Conservation (phyloP, 345 rosid species). For the Murraya koenigii region DNA sequence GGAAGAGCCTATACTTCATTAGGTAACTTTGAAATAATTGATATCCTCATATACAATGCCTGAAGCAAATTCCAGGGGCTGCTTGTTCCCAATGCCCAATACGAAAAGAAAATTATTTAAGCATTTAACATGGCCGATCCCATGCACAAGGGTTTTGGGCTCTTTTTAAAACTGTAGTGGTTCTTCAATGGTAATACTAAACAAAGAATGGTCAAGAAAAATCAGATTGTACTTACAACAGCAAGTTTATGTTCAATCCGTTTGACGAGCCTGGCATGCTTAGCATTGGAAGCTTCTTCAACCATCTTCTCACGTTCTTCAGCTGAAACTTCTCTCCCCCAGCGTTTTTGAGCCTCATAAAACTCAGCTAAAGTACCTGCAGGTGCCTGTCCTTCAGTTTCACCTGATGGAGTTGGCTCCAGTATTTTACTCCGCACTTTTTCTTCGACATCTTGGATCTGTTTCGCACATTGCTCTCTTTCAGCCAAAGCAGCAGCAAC, state of each 20-base stretch:
- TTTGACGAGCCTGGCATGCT: slow-evolving; percentile 61
- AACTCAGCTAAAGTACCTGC: slow-evolving; percentile 97
- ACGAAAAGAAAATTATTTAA: neutral
- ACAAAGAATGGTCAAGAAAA: neutral
- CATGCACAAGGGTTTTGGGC: neutral
- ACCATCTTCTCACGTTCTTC: slow-evolving; percentile 87
- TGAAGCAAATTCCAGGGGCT: neutral
- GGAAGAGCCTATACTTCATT: neutral
- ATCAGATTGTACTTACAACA: slow-evolving; percentile 52
- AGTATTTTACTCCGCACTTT: slow-evolving; percentile 47
- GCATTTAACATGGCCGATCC: neutral
- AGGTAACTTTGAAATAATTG: neutral
- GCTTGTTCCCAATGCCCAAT: neutral
- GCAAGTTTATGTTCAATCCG: slow-evolving; percentile 75
- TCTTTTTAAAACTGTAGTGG: neutral
- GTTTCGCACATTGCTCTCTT: slow-evolving; percentile 70
- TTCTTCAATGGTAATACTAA: slow-evolving; percentile 3
- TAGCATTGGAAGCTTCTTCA: slow-evolving; percentile 77
- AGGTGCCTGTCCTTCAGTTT: slow-evolving; percentile 50
- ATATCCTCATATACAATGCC: neutral
- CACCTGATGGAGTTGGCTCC: slow-evolving; percentile 49
- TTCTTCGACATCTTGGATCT: slow-evolving; percentile 86
- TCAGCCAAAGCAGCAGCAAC: slow-evolving; percentile 87
- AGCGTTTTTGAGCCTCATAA: slow-evolving; percentile 92
- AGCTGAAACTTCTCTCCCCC: slow-evolving; percentile 79